Base-by-base conservation (phyloP, 169 alveolate species). In the Plasmodium gonderi region DNA sequence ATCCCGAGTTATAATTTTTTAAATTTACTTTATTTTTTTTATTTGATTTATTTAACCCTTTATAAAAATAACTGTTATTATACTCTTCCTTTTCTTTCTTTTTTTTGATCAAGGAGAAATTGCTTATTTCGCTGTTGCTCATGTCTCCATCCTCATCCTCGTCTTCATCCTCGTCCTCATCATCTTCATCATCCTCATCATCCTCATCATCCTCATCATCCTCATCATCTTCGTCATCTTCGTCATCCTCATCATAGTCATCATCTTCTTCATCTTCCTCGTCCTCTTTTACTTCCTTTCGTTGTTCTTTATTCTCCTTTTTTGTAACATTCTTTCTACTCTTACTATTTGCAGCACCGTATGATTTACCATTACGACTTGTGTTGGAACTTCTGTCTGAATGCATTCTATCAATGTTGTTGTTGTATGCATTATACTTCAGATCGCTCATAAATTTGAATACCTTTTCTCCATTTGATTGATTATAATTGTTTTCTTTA, bases 1-100 rank as follows among this genome's bases (percentile, higher is more conserved):
- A 87, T 67, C 68, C 93, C 31, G 93, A 75, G 67, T 87, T 87
- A 38, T 76, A 51, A 75, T 87, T 87, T 87, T 87, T 87, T 40
- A 40, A 44, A 75, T 87, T 75, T 31, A 31, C 89, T 75, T 87
- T 87, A 87, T 75, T 54, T 75, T 75, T 75, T 49, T n/a, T 87
- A 51, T 45, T 87, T 1, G 82, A 67, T 14, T 72, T 47, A 45
- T 87, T 65, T 51, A 47, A 36, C 17, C 79, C 89, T 8, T 87
- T 78, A 45, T 76, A 76, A 38, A 75, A 87, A 65, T 17, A 54
- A 54, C 26, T 49, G 20, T 87, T 75, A 31, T 75, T 74, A n/a
- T 75, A 40, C 1, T 38, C n/a, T 12, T 38, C 40, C 7, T 75
- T 54, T 26, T 85, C 67, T 33, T 80, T 80, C 5, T 44, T 54